Conservation (phyloP, 352 stramenopile species). For the Globisporangium splendens region DNA sequence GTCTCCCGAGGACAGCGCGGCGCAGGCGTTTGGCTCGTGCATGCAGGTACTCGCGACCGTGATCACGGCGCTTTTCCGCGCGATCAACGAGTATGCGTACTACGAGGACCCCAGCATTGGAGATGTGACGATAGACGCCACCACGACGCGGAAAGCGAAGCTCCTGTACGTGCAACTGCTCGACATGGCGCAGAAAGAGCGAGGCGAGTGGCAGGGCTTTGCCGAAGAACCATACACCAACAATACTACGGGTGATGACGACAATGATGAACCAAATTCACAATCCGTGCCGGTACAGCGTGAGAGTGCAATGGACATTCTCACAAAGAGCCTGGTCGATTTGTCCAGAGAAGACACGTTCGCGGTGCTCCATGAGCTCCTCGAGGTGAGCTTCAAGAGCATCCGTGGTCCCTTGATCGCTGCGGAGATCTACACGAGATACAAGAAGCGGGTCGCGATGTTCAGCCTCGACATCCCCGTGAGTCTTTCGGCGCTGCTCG, state of each 20-base stretch:
- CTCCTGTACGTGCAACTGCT: constrained; percentile 66
- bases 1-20: neutral
- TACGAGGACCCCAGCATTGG: constrained; percentile 20
- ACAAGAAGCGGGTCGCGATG: constrained; percentile 31
- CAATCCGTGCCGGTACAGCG: neutral
- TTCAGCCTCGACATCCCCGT: constrained; percentile 37
- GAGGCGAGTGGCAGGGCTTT: constrained; percentile 70
- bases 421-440: constrained; percentile 36
- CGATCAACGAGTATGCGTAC: constrained; percentile 33
- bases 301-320: constrained; percentile 16
- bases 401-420: constrained; percentile 52
- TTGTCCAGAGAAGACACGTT: constrained; percentile 28
- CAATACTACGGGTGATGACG: no score
- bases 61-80: constrained; percentile 41
- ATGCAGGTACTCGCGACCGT: constrained; percentile 47
- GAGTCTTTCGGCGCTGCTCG: constrained; percentile 35
- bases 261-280: no score
- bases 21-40: constrained; percentile 49
- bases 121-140: constrained; percentile 16
- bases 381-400: constrained; percentile 69
- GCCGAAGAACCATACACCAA: neutral
- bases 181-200: constrained; percentile 58
- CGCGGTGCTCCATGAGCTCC: constrained; percentile 46
- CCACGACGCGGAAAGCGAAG: constrained; percentile 48
- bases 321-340: constrained; percentile 11